phyloP scores from a whole-genome alignment of 805 yeast species.

The Candida boleticola region DNA sequence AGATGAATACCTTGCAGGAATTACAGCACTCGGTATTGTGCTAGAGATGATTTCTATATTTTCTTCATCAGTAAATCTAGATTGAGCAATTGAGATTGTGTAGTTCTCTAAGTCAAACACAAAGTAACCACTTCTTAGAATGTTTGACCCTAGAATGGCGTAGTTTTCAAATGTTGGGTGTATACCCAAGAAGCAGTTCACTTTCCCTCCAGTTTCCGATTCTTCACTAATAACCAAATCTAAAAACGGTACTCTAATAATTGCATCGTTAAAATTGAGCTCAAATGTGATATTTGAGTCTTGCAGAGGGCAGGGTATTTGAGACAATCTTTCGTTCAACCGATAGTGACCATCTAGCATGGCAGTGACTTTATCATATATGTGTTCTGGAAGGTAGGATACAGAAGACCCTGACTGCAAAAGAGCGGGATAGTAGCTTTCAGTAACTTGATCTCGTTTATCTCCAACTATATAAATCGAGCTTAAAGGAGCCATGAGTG shows the following conservation, averaged over 20 bases:
- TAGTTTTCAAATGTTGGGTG: background rate
- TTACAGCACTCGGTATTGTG: constrained; percentile 39
- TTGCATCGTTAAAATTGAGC: constrained; percentile 57
- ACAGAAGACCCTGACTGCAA: background rate
- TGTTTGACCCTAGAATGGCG: constrained; percentile 60
- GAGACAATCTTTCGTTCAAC: too few relatives aligned
- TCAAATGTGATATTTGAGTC: constrained; percentile 22
- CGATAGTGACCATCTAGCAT: too few relatives aligned
- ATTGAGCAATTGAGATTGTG: constrained; percentile 12
- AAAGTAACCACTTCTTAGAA: constrained; percentile 60
- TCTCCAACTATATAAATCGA: too few relatives aligned
- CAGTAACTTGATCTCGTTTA: too few relatives aligned
- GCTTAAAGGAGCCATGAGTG: too few relatives aligned
- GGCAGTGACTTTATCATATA: too few relatives aligned
- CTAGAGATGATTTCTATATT: constrained; percentile 46
- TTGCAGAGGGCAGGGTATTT: constrained; percentile 38
- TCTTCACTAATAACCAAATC: constrained; percentile 22
- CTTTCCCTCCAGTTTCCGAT: background rate
- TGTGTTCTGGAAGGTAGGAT: background rate
- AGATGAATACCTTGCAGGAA: background rate
- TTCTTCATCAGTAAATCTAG: constrained; percentile 24
- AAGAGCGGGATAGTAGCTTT: background rate
- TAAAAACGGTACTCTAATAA: constrained; percentile 48
- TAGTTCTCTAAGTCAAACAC: constrained; percentile 61
- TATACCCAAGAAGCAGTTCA: background rate